Percentiles rank a stretch among this genome's conserved stretches.
phyloP scores from a whole-genome alignment of 2,329 filamentous ascomycete genomes.

The Calonectria honghensis region DNA sequence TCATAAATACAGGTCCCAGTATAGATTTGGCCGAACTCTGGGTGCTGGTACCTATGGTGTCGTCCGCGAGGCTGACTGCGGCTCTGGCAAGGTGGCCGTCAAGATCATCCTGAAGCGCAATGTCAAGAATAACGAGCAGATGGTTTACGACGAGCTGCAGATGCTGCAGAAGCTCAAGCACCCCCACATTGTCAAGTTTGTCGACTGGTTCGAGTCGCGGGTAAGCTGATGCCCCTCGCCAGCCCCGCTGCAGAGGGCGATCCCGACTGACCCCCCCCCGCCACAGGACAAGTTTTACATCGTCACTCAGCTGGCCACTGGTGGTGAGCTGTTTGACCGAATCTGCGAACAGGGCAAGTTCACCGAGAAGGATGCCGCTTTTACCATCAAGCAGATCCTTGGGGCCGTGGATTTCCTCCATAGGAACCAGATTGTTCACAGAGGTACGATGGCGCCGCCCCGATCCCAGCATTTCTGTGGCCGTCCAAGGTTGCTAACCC shows the following conservation, averaged over 20 bases:
- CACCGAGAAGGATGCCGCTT: slow-evolving; percentile 97
- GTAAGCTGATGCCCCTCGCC: slow-evolving; percentile 68
- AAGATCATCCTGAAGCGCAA: slow-evolving; percentile 99
- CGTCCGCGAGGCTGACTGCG: slow-evolving; percentile 93
- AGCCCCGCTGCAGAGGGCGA: slow-evolving; percentile 29
- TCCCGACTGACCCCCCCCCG: slow-evolving; percentile 40
- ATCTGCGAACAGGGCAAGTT: slow-evolving; percentile 99
- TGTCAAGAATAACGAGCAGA: slow-evolving; percentile 97
- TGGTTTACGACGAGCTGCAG: slow-evolving; percentile 98
- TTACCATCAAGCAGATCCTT: slow-evolving; percentile 95
- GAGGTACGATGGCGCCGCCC: slow-evolving; percentile 75
- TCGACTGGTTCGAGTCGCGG: slow-evolving; percentile 99
- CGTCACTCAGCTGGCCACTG: slow-evolving; percentile 95
- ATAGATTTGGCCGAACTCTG: slow-evolving; percentile 93
- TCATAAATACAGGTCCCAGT: slow-evolving; percentile 79
- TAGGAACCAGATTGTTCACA: slow-evolving; percentile 94
- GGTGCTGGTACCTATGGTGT: slow-evolving; percentile 99
- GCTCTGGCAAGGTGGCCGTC: slow-evolving; percentile 90
- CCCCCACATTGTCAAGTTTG: slow-evolving; percentile 96
- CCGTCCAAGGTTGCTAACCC: slow-evolving; percentile 25
- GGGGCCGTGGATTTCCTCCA: slow-evolving; percentile 96
- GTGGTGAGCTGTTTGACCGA: slow-evolving; percentile 96
- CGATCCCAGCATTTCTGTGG: not conserved
- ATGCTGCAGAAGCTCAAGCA: slow-evolving; percentile 95
- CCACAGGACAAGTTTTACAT: slow-evolving; percentile 98